These are phyloP conservation scores for Trypanosoma cruzi DNA, from an alignment of 208 protist genomes.

Conservation along the genomic window DNA sequence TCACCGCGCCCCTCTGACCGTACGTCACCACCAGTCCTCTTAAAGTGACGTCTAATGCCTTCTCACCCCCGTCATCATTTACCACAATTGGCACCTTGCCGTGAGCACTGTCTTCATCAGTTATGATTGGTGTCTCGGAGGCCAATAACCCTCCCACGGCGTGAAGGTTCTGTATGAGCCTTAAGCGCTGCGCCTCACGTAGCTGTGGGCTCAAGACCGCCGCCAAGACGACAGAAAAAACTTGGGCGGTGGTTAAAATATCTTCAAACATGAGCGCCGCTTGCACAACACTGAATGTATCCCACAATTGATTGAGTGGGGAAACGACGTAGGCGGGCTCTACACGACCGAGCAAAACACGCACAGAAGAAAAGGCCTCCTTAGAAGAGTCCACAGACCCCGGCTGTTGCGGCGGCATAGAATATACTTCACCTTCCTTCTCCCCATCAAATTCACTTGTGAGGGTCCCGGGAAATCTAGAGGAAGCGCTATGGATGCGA, in stretches of 20 bases:
- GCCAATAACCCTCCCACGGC: neutral
- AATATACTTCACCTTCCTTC: neutral
- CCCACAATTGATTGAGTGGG: conserved; percentile 75
- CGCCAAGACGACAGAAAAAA: conserved; percentile 50
- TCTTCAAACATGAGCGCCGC: conserved; percentile 39
- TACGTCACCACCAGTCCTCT: neutral
- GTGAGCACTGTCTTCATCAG: neutral
- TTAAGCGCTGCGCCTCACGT: conserved; percentile 30
- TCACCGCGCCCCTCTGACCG: neutral
- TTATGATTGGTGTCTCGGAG: neutral
- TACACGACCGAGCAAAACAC: conserved; percentile 53
- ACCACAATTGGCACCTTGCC: neutral
- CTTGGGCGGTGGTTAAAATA: conserved; percentile 17
- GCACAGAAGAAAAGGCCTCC: conserved; percentile 29
- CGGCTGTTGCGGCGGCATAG: neutral
- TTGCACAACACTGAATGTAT: conserved; percentile 63
- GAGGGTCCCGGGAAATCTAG: neutral
- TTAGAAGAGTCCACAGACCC: neutral
- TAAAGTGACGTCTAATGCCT: neutral
- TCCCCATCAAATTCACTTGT: neutral
- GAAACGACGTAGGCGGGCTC: conserved; percentile 56
- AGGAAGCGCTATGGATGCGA: neutral
- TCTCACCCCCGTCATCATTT: neutral
- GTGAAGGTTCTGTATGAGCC: conserved; percentile 42
- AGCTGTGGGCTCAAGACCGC: conserved; percentile 56